Evolutionary conservation across 371 early-diverging fungal species (phyloP), one percentile per base, ranked within the genome.

Genomic region (Mortierella sp.): DNA sequence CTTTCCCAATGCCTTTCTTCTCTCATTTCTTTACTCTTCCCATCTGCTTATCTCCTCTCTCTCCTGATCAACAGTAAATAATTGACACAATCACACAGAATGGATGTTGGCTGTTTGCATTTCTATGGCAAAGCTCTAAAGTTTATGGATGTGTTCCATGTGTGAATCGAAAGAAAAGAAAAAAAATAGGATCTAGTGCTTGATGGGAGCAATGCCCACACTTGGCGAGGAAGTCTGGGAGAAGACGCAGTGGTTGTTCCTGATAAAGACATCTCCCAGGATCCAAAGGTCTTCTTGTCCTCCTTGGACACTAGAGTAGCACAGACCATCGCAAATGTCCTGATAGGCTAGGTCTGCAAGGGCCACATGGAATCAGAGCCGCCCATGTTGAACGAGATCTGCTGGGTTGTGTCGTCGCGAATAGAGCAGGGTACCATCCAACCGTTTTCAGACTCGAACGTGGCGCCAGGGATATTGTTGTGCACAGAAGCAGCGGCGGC

Each of bases 171-270:
- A 11, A 48, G 46, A 48, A 11, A 40, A 48, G n/a, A 48, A n/a
- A 24, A 48, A 14, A 21, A 26, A 24, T 5, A n/a, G 6, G 48
- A 48, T 10, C 54, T 54, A 21, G 4, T 54, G 24, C 51, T 54
- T 28, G 28, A 80, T 74, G 14, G 84, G 80, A 19, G 80, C 80
- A 21, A 83, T 75, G 34, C 80, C 84, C 34, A 83, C 59, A 24
- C 67, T 71, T 37, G 67, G 40, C 70, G n/a, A 21, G 50, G 51
- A 26, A 14, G 51, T 13, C n/a, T 85, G 83, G 21, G 85, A 77
- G 48, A 89, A 90, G 19, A 90, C 84, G 57, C 81, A 82, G 57
- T 88, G 88, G 73, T 83, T 79, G 69, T 87, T 83, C 84, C 87
- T 89, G 74, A 91, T 75, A 53, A 89, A 89, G 26, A 87, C 79